Evolutionary conservation across 345 rosid genomes (phyloP).

Genomic region (Populus davidiana): DNA sequence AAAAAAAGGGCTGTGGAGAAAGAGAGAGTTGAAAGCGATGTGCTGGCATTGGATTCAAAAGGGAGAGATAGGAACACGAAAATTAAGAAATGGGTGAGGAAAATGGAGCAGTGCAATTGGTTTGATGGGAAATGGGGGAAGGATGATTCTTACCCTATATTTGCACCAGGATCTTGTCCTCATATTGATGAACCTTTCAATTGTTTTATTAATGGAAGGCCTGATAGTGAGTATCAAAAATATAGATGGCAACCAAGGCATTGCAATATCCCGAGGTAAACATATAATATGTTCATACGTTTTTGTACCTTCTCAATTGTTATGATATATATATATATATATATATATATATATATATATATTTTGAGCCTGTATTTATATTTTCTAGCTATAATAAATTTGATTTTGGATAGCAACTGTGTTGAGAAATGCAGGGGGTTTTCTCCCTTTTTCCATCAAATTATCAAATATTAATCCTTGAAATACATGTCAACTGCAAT

Average conservation of each 20-base stretch:
- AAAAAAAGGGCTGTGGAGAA: neutral
- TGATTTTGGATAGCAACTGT: neutral
- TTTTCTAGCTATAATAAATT: neutral
- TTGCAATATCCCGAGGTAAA: conserved; percentile 44
- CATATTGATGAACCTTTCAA: conserved; percentile 43
- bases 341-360: neutral
- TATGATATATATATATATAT: neutral
- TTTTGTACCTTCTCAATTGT: neutral
- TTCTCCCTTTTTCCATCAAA: neutral
- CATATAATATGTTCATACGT: neutral
- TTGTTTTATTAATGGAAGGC: conserved; percentile 43
- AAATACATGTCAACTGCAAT: neutral
- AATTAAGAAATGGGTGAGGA: conserved; percentile 16
- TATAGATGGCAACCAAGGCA: conserved; percentile 45
- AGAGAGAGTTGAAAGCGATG: neutral
- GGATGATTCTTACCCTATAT: conserved; percentile 41
- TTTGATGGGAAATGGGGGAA: conserved; percentile 48
- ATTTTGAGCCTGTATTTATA: neutral
- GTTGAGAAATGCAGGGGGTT: neutral
- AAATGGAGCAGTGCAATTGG: conserved; percentile 27
- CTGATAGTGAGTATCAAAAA: conserved; percentile 32
- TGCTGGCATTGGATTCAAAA: neutral
- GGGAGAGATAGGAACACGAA: conserved; percentile 4
- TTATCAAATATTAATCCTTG: neutral
- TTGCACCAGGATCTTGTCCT: conserved; percentile 42